These are phyloP conservation scores for Candida berthetii DNA, from an alignment of 805 yeast species.

Conservation along the genomic window DNA sequence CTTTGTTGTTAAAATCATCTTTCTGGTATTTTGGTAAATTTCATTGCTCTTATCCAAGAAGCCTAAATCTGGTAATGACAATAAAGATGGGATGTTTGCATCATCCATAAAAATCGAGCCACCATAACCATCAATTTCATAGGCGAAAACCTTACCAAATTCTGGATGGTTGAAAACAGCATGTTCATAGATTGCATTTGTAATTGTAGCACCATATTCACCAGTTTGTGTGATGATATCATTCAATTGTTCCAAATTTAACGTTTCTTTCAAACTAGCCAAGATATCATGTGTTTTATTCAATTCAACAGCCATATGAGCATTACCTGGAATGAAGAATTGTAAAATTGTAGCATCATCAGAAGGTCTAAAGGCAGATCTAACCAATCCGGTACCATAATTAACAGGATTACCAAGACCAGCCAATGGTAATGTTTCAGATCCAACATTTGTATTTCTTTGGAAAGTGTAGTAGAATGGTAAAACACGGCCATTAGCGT, in stretches of 20 bases:
- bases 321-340: slow-evolving; percentile 81
- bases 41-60: slow-evolving; percentile 43
- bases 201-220: slow-evolving; percentile 35
- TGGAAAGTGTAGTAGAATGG: slow-evolving; percentile 61
- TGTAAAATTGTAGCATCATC: slow-evolving; percentile 83
- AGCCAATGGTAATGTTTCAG: slow-evolving; percentile 73
- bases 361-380: slow-evolving; percentile 83
- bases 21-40: slow-evolving; percentile 72
- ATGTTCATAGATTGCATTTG: slow-evolving; percentile 50
- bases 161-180: slow-evolving; percentile 64
- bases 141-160: slow-evolving; percentile 78
- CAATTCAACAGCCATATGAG: slow-evolving; percentile 65
- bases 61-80: slow-evolving; percentile 79
- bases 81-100: slow-evolving; percentile 80
- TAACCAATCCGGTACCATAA: slow-evolving; percentile 58
- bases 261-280: slow-evolving; percentile 8
- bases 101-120: slow-evolving; percentile 76
- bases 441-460: slow-evolving; percentile 66
- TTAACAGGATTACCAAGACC: slow-evolving; percentile 87
- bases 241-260: slow-evolving; percentile 8
- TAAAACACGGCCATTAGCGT: slow-evolving; percentile 30
- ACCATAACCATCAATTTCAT: slow-evolving; percentile 87
- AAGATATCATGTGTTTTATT: slow-evolving; percentile 26
- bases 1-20: slow-evolving; percentile 57
- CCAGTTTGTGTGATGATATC: slow-evolving; percentile 22